phyloP scores from a whole-genome alignment of 768 basidiomycete genomes.

The Leccinellum albellum region DNA sequence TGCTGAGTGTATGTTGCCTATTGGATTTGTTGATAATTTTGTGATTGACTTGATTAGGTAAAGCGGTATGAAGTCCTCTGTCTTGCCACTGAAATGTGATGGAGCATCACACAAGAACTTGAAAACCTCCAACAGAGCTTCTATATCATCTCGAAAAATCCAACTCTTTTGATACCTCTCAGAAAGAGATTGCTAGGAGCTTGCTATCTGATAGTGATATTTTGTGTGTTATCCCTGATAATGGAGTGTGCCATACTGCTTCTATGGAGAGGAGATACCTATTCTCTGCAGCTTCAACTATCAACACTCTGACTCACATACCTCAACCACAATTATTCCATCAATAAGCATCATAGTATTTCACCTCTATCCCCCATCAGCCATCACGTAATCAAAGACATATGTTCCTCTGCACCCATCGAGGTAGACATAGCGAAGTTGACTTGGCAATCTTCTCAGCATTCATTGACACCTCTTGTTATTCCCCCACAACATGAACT shows the following conservation, averaged over 20 bases:
- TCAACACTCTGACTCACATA: background rate
- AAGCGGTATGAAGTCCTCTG: conserved; percentile 29
- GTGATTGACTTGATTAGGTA: conserved; percentile 11
- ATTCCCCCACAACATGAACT: background rate
- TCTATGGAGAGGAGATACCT: conserved; percentile 5
- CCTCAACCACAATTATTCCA: conserved; percentile 1
- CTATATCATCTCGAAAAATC: conserved; percentile 13
- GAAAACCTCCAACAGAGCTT: conserved; percentile 17
- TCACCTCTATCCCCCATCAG: conserved; percentile 20
- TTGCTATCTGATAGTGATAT: conserved; percentile 15
- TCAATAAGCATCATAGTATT: background rate
- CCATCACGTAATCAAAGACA: conserved; percentile 16
- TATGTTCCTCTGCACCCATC: background rate
- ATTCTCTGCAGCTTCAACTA: background rate
- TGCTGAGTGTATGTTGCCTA: background rate
- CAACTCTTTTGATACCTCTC: background rate
- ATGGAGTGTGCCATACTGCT: background rate
- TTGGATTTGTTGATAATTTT: background rate
- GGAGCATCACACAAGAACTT: conserved; percentile 11
- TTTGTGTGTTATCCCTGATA: conserved; percentile 15
- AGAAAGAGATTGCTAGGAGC: background rate
- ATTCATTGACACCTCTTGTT: background rate
- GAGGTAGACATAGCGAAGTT: background rate
- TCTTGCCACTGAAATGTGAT: conserved; percentile 26
- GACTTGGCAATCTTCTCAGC: background rate